Conservation (phyloP, 2,329 filamentous ascomycete genomes). For the Meredithiella fracta region DNA sequence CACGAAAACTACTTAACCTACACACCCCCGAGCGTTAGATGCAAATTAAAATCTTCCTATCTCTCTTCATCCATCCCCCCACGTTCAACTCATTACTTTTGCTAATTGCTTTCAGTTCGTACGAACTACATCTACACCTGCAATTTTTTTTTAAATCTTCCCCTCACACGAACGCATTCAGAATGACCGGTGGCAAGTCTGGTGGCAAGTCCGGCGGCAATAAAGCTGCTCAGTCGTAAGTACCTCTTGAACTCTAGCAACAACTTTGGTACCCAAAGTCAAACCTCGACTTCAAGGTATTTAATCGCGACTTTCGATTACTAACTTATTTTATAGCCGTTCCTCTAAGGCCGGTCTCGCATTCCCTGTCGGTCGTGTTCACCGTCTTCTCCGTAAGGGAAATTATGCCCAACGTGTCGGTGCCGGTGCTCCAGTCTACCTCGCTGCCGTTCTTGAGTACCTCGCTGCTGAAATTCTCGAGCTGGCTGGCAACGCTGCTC, state of each 20-base stretch:
- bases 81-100: conserved; percentile 1
- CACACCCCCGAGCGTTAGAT: conserved; percentile 26
- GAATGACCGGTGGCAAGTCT: conserved; percentile 99
- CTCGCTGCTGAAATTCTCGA: conserved; percentile 96
- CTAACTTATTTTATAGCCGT: conserved; percentile 47
- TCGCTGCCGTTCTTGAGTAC: conserved; percentile 95
- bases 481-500: conserved; percentile 93
- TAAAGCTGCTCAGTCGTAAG: conserved; percentile 99
- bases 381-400: conserved; percentile 96
- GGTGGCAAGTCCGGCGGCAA: conserved; percentile 98
- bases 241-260: conserved; percentile 20
- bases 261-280: too few relatives aligned
- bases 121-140: conserved; percentile 10
- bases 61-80: conserved; percentile 19
- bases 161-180: conserved; percentile 33
- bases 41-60: not conserved
- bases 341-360: conserved; percentile 98
- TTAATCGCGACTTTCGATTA: too few relatives aligned
- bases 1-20: conserved; percentile 42
- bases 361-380: conserved; percentile 97
- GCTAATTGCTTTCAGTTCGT: not conserved
- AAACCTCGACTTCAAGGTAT: too few relatives aligned
- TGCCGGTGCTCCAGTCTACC: conserved; percentile 97
- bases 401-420: conserved; percentile 99
- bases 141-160: conserved; percentile 14